These are phyloP conservation scores for Microdochium bolleyi DNA, from an alignment of 2,329 filamentous ascomycete genomes.

Conservation along the genomic window DNA sequence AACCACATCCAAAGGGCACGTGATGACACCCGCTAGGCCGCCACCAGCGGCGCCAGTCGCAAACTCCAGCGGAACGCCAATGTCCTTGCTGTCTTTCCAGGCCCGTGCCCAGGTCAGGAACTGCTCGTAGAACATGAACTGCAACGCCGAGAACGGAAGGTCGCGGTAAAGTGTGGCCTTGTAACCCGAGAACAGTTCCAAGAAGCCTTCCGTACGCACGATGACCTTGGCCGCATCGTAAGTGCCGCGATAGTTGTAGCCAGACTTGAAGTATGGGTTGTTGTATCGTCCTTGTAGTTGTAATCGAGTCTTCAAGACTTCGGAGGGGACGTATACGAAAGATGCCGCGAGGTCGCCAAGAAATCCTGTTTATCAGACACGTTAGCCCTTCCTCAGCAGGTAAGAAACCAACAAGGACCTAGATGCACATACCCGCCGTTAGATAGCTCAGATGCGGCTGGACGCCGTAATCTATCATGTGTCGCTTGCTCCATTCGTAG, in stretches of 20 bases:
- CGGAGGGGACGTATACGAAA: conserved; percentile 90
- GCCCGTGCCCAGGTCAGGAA: conserved; percentile 74
- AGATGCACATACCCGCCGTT: conserved; percentile 55
- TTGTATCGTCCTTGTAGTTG: conserved; percentile 93
- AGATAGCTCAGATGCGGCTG: conserved; percentile 82
- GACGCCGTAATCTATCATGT: conserved; percentile 77
- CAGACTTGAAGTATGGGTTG: conserved; percentile 87
- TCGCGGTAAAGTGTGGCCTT: conserved; percentile 93
- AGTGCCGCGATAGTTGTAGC: conserved; percentile 91
- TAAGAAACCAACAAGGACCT: neutral
- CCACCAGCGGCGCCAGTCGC: conserved; percentile 84
- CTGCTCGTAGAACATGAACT: conserved; percentile 98
- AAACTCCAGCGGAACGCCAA: conserved; percentile 79
- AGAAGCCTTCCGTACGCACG: conserved; percentile 69
- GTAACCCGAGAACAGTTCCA: conserved; percentile 92
- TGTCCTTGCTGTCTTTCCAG: conserved; percentile 73
- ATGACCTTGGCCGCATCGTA: conserved; percentile 82
- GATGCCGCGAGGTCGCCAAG: conserved; percentile 88
- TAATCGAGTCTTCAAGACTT: conserved; percentile 94
- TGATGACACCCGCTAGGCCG: conserved; percentile 87
- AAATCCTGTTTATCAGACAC: conserved; percentile 52
- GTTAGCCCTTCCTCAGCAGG: neutral
- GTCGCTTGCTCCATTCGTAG: conserved; percentile 91
- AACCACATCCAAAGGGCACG: conserved; percentile 92
- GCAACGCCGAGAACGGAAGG: conserved; percentile 88